Evolutionary conservation across 805 yeast species (phyloP).

Genomic region (Danielia oregonensis): DNA sequence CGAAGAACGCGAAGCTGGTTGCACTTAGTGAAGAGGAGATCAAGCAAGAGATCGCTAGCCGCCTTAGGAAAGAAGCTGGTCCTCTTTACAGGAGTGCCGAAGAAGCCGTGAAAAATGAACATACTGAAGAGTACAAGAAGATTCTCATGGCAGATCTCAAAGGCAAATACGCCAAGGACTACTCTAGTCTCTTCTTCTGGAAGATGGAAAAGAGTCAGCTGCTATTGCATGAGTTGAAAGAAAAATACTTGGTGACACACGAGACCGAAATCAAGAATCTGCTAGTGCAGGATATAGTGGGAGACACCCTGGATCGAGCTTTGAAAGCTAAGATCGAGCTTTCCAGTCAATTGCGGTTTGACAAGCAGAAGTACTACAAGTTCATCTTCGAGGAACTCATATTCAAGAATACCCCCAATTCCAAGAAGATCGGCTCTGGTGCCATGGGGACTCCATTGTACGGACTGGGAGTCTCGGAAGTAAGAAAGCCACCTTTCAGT

Average conservation of each 20-base stretch:
- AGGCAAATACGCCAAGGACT: background rate
- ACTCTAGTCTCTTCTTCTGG: background rate
- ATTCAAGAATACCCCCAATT: slow-evolving; percentile 12
- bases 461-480: slow-evolving; percentile 1
- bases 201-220: slow-evolving; percentile 2
- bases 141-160: background rate
- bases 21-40: slow-evolving; percentile 3
- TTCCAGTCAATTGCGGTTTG: slow-evolving; percentile 3
- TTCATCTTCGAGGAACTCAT: slow-evolving; percentile 12
- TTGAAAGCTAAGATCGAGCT: slow-evolving; percentile 5
- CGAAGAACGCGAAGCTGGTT: background rate
- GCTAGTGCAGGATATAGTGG: slow-evolving; percentile 4
- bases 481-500: slow-evolving; percentile 2
- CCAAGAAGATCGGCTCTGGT: slow-evolving; percentile 4
- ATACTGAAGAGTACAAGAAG: slow-evolving; percentile 2
- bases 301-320: slow-evolving; percentile 6
- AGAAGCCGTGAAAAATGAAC: slow-evolving; percentile 2
- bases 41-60: slow-evolving; percentile 1
- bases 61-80: slow-evolving; percentile 1
- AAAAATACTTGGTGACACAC: slow-evolving; percentile 6
- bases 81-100: slow-evolving; percentile 3
- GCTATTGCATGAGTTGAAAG: slow-evolving; percentile 8
- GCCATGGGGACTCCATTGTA: slow-evolving; percentile 9
- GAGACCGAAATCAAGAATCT: slow-evolving; percentile 7
- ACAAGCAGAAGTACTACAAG: slow-evolving; percentile 9